A percentile compares a stretch with the other conserved stretches of the same genome.
Evolutionary conservation across 345 rosid genomes (phyloP).

Genomic region (Eucalyptus melliodora): DNA sequence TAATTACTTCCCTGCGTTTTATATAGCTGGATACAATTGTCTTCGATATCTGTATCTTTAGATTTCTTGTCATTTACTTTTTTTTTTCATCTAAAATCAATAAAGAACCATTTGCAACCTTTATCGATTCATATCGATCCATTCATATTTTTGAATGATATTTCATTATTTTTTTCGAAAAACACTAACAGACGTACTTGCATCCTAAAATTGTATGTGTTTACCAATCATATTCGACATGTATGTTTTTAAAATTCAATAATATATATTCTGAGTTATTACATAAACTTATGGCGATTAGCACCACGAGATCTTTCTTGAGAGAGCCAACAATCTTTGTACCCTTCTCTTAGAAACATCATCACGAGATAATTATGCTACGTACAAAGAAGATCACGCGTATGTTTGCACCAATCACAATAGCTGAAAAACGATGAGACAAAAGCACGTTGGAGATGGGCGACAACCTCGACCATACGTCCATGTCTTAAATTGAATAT

Average conservation of each 20-base stretch:
- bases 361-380: background rate
- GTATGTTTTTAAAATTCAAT: background rate
- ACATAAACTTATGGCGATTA: background rate
- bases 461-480: background rate
- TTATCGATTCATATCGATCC: background rate
- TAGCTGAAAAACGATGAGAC: background rate
- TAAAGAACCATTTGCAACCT: background rate
- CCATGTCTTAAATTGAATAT: background rate
- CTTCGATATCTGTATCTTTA: background rate
- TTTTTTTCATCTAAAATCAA: background rate
- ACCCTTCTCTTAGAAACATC: background rate
- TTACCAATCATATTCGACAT: background rate
- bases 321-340: background rate
- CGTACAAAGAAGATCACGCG: background rate
- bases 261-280: background rate
- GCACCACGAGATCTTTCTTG: background rate
- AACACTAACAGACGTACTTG: background rate
- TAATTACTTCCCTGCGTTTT: background rate
- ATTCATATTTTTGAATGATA: background rate
- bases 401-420: background rate
- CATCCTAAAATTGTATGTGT: background rate
- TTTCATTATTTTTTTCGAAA: background rate
- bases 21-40: background rate
- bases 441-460: background rate
- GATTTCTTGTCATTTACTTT: background rate